phyloP scores from a whole-genome alignment of 2,329 filamentous ascomycete species.

The Penicillium sp. region DNA sequence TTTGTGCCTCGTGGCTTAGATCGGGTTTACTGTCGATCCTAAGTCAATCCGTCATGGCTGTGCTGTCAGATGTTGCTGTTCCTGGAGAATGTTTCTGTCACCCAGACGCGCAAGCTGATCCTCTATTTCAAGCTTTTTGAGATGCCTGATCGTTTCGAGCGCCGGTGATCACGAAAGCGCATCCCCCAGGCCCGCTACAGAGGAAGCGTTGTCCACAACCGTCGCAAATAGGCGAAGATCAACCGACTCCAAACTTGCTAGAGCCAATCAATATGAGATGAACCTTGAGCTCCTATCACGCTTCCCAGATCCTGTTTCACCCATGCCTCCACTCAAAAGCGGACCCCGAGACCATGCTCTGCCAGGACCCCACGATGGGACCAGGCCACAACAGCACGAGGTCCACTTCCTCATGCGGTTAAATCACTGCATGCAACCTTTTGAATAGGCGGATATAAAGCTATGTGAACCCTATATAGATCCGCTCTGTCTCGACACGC shows the following conservation, averaged over 20 bases:
- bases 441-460: constrained; percentile 14
- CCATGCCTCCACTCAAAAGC: neutral
- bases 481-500: neutral
- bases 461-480: neutral
- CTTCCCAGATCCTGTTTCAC: neutral
- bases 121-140: neutral
- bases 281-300: neutral
- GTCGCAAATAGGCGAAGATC: constrained; percentile 11
- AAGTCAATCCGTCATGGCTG: constrained; percentile 15
- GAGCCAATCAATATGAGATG: neutral
- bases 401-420: constrained; percentile 22
- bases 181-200: neutral
- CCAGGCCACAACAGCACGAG: constrained; percentile 5
- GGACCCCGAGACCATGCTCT: constrained; percentile 1
- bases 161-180: constrained; percentile 6
- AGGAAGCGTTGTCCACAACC: neutral
- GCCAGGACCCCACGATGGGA: neutral
- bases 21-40: constrained; percentile 14
- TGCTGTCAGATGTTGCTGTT: constrained; percentile 15
- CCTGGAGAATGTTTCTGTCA: constrained; percentile 16
- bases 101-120: constrained; percentile 7
- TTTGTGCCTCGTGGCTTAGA: constrained; percentile 2
- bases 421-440: constrained; percentile 17
- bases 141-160: neutral
- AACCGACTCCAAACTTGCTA: neutral